Evolutionary conservation across 331 rosid species (phyloP), one percentile per base, ranked within the genome.

Genomic region (Quercus phellos): DNA sequence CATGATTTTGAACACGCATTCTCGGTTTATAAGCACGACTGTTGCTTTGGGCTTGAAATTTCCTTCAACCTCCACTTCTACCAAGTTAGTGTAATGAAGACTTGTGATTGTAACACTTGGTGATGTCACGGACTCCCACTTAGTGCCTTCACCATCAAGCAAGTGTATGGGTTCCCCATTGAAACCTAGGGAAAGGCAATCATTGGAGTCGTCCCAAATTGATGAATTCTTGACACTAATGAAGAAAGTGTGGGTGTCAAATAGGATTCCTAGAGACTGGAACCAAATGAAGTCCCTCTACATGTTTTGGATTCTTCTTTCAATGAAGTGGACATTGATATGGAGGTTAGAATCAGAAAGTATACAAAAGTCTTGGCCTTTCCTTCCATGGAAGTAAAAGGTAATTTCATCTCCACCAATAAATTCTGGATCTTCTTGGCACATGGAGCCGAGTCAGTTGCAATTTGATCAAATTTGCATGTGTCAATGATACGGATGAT

Each of bases 261-360:
- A 84, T 74, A 79, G 90, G 69, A 87, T 76, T 21, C 86, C 86
- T 2, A 87, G 77, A 56, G 88, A 87, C 17, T 84, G 78, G 24
- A 84, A 84, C 86, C 88, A 87, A 24, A 86, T 87, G 88, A 87
- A 87, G 79, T 87, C 90, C 21, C 88, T 78, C 16, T 34, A 21
- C 77, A 79, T 50, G 54, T 59, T 69, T 10, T 69, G 50, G 73
- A 79, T 55, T 72, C 83, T 76, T 77, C 56, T 87, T 3, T 86
- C 90, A 54, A 83, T 79, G 74, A 87, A 80, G 27, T 68, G 88
- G 66, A 78, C 86, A 70, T 84, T 87, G 84, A 84, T 87, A 78
- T 87, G 90, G 72, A 87, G 82, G 70, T 84, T 81, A 21, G 84
- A 24, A 27, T 87, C 88, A 2, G 90, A 78, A 14, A 84, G 74